Percentiles rank a stretch among this genome's conserved stretches.
Conservation (phyloP, 1,284 basidiomycete species). For the Cutaneotrichosporon arboriforme region DNA sequence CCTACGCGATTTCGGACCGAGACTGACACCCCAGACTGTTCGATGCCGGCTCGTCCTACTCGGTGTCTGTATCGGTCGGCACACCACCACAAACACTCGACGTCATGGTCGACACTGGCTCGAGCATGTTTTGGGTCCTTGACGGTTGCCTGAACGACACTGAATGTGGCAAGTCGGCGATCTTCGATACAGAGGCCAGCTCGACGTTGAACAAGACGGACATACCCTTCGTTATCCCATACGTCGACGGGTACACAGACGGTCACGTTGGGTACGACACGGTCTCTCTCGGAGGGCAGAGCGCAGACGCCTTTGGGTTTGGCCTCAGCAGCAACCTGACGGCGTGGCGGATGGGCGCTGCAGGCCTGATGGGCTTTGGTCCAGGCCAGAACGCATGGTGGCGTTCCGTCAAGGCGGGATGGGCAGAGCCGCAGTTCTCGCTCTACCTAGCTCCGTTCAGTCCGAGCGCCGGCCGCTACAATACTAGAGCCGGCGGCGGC, state of each 20-base stretch:
- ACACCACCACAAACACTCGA: conserved; percentile 52
- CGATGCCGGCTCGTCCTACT: conserved; percentile 35
- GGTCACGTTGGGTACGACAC: not conserved
- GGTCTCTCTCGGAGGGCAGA: not conserved
- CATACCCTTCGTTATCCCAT: conserved; percentile 11
- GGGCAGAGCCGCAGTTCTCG: not conserved
- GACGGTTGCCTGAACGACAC: conserved; percentile 13
- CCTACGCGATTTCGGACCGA: too few relatives aligned
- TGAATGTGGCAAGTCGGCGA: conserved; percentile 21
- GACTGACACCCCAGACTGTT: conserved; percentile 28
- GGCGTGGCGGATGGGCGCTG: conserved; percentile 50
- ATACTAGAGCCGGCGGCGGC: not conserved
- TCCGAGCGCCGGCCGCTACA: not conserved
- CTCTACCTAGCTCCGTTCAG: conserved; percentile 1
- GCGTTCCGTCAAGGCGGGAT: not conserved
- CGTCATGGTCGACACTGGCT: conserved; percentile 57
- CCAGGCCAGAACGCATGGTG: not conserved
- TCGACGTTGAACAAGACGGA: conserved; percentile 33
- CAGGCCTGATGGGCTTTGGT: not conserved
- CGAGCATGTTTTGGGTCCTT: conserved; percentile 53
- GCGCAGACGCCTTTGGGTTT: not conserved
- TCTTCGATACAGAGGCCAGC: conserved; percentile 12
- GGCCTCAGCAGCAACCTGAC: not conserved
- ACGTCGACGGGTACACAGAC: not conserved
- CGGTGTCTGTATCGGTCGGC: conserved; percentile 30